A percentile compares a stretch with the other conserved stretches of the same genome.
These are phyloP conservation scores for Globisporangium ultimum DNA, from an alignment of 352 stramenopile species.

Conservation along the genomic window DNA sequence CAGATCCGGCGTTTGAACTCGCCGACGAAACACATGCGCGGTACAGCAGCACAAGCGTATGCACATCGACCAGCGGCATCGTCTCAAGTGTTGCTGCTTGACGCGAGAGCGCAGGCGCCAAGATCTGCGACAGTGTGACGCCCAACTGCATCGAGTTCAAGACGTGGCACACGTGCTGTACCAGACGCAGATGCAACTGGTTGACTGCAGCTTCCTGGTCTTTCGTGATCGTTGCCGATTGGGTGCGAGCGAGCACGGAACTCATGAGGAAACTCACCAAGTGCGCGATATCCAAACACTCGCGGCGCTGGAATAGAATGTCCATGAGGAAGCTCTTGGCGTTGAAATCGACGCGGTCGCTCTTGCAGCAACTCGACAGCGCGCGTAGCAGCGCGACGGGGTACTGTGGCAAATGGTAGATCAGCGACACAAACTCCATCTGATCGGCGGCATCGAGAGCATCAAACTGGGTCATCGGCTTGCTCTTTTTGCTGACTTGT, in stretches of 20 bases:
- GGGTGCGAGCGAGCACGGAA: constrained; percentile 42
- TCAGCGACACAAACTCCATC: constrained; percentile 62
- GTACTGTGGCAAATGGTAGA: constrained; percentile 76
- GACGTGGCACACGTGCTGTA: constrained; percentile 60
- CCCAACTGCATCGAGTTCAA: constrained; percentile 68
- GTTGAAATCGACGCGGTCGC: constrained; percentile 41
- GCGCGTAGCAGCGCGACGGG: constrained; percentile 63
- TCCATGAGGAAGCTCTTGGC: constrained; percentile 85
- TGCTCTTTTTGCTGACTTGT: constrained; percentile 1
- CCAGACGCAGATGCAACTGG: constrained; percentile 45
- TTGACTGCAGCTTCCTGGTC: constrained; percentile 19
- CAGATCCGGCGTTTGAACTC: constrained; percentile 15
- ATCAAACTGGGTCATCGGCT: constrained; percentile 41
- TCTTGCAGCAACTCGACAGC: constrained; percentile 77
- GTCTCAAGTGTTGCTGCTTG: constrained; percentile 32
- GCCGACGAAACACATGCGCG: constrained; percentile 45
- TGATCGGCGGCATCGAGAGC: constrained; percentile 45
- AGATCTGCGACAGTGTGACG: constrained; percentile 60
- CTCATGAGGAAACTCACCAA: constrained; percentile 84
- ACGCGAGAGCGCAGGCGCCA: constrained; percentile 53
- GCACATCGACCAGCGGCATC: constrained; percentile 41
- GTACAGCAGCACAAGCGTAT: constrained; percentile 65
- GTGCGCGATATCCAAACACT: constrained; percentile 63
- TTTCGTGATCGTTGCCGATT: constrained; percentile 8
- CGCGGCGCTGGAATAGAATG: constrained; percentile 64